These are phyloP conservation scores for Apophysomyces elegans DNA, from an alignment of 371 early-diverging fungal genomes.

Conservation along the genomic window DNA sequence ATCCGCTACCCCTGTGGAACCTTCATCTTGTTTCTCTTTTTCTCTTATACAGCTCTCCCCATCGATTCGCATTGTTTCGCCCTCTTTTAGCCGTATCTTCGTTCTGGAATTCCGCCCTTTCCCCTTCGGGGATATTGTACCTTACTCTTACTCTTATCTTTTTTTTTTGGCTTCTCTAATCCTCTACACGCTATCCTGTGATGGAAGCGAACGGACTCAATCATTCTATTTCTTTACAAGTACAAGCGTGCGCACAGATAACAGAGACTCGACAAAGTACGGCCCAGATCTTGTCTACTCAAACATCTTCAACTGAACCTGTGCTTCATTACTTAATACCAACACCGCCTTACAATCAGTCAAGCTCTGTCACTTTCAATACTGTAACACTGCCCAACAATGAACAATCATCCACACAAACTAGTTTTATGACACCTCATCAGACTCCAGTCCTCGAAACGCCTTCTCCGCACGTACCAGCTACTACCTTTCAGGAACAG, in stretches of 20 bases:
- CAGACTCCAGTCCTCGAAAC: constrained; percentile 7
- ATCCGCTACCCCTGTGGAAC: too few relatives aligned
- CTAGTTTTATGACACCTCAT: constrained; percentile 2
- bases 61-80: constrained; percentile 5
- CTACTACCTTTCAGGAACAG: constrained; percentile 1
- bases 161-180: not conserved
- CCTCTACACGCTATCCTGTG: constrained; percentile 1
- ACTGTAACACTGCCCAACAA: not conserved
- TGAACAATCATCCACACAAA: not conserved
- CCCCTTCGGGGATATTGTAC: constrained; percentile 9
- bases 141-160: constrained; percentile 1
- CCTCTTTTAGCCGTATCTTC: not conserved
- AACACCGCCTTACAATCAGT: not conserved
- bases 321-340: constrained; percentile 4
- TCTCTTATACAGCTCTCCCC: not conserved
- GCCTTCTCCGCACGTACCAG: constrained; percentile 5
- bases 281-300: not conserved
- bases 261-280: not conserved
- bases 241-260: constrained; percentile 3
- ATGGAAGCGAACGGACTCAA: not conserved
- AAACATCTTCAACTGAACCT: not conserved
- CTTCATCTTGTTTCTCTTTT: not conserved
- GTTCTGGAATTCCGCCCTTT: not conserved
- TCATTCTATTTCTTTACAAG: constrained; percentile 5
- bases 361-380: not conserved